A percentile compares a stretch with the other conserved stretches of the same genome.
phyloP scores from a whole-genome alignment of 148 eudicot genomes.

The Nepenthes mirabilis region DNA sequence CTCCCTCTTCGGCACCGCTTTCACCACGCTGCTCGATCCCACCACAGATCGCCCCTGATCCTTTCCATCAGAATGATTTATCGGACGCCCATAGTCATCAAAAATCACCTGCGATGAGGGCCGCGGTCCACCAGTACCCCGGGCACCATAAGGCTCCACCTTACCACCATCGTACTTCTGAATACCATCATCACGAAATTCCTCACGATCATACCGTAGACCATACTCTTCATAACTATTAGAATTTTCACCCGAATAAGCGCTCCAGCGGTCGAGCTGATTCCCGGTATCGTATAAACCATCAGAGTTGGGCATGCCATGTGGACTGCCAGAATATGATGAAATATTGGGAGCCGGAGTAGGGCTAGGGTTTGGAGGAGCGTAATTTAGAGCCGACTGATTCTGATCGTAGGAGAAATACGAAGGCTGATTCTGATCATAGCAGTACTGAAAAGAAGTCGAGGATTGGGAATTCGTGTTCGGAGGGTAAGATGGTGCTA shows the following conservation, averaged over 20 bases:
- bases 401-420: constrained; percentile 31
- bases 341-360: neutral
- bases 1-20: constrained; percentile 47
- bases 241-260: constrained; percentile 9
- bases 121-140: constrained; percentile 26
- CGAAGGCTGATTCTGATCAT: constrained; percentile 22
- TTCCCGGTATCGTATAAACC: neutral
- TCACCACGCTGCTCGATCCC: constrained; percentile 25
- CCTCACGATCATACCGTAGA: constrained; percentile 7
- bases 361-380: constrained; percentile 7
- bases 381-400: constrained; percentile 16
- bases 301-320: neutral
- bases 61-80: constrained; percentile 22
- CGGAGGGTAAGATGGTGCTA: constrained; percentile 15
- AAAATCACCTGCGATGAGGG: constrained; percentile 32
- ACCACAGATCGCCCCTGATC: constrained; percentile 13
- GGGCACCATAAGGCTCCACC: constrained; percentile 51
- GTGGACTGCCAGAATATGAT: neutral
- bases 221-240: constrained; percentile 13
- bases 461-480: constrained; percentile 21
- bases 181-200: constrained; percentile 29
- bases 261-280: constrained; percentile 18
- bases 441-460: constrained; percentile 9
- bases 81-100: constrained; percentile 83
- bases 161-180: constrained; percentile 50